Evolutionary conservation across 2,329 filamentous ascomycete genomes (phyloP), one percentile per base, ranked within the genome.

Genomic region (Talaromyces sp.): DNA sequence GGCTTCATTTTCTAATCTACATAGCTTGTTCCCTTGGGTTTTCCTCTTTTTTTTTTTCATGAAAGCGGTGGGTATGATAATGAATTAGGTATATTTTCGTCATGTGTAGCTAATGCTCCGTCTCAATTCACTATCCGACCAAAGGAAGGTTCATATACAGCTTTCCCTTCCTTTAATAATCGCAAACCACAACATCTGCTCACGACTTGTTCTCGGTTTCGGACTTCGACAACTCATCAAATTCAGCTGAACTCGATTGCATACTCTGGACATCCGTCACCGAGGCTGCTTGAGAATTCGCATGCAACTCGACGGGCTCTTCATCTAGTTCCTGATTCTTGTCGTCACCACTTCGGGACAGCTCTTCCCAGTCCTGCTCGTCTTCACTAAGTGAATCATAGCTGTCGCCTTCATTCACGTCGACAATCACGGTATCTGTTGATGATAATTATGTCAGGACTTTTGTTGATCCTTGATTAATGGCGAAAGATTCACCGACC

Each of bases 301-400:
- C 69, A 64, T 14, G 68, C 69, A 48, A 69, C 12, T 70, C 71
- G 56, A 76, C 70, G 2, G 72, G 72, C 12, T 76, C 73, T 59
- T 74, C 73, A 23, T 76, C 71, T 12, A 72, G 63, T 48, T 65
- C 67, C 5, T 66, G 66, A 28, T 66, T 67, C 44, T 65, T 67
- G 16, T 71, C 70, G 5, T 64, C 64, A 14, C 70, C 70, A 3
- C 65, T 63, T 65, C 69, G 72, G 23, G 74, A 70, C 28, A 78
- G 69, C 37, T 77, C 71, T 63, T 78, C 75, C 76, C 76, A 78
- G 39, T 76, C 75, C 65, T 77, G 74, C 44, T 76, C 73, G 25
- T 77, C 76, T 33, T 76, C 73, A 23, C 67, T 75, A 35, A 65
- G 69, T 21, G 71, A 54, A 9, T 16, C 50, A 11, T 39, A 52